A percentile compares a stretch with the other conserved stretches of the same genome.
Conservation (phyloP, 768 basidiomycete genomes). For the Tricholoma bakamatsutake region DNA sequence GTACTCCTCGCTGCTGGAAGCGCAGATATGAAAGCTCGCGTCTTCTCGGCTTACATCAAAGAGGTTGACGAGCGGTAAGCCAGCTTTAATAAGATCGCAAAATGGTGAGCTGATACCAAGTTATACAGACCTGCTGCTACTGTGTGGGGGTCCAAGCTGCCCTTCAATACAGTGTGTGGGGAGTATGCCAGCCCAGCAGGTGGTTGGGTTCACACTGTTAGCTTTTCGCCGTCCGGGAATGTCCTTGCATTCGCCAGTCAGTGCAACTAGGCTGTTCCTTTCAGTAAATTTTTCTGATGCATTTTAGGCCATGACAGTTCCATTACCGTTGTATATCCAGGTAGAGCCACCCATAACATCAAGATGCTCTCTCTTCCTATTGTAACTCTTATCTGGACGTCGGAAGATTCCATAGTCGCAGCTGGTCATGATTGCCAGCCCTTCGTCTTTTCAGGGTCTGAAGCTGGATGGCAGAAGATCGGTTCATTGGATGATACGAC, state of each 20-base stretch:
- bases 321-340: conserved; percentile 88
- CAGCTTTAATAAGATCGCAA: neutral
- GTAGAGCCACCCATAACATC: conserved; percentile 70
- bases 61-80: conserved; percentile 88
- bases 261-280: conserved; percentile 25
- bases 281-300: neutral
- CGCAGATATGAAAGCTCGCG: conserved; percentile 95
- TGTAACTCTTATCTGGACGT: conserved; percentile 81
- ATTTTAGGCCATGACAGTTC: conserved; percentile 90
- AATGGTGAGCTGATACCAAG: conserved; percentile 5
- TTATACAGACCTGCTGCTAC: conserved; percentile 69
- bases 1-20: conserved; percentile 95
- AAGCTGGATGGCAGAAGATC: conserved; percentile 70
- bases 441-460: conserved; percentile 72
- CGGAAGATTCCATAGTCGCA: conserved; percentile 77
- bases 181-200: conserved; percentile 87
- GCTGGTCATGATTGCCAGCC: conserved; percentile 99
- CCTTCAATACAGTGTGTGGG: conserved; percentile 96
- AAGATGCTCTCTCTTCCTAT: conserved; percentile 75
- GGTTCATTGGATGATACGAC: conserved; percentile 86
- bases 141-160: conserved; percentile 97
- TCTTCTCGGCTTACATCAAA: conserved; percentile 98
- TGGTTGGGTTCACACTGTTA: conserved; percentile 96
- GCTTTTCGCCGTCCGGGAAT: conserved; percentile 96
- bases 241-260: conserved; percentile 87